Percentiles rank a stretch among this genome's conserved stretches.
These are phyloP conservation scores for Rhizopogon rudus DNA, from an alignment of 768 basidiomycete species.

Conservation along the genomic window DNA sequence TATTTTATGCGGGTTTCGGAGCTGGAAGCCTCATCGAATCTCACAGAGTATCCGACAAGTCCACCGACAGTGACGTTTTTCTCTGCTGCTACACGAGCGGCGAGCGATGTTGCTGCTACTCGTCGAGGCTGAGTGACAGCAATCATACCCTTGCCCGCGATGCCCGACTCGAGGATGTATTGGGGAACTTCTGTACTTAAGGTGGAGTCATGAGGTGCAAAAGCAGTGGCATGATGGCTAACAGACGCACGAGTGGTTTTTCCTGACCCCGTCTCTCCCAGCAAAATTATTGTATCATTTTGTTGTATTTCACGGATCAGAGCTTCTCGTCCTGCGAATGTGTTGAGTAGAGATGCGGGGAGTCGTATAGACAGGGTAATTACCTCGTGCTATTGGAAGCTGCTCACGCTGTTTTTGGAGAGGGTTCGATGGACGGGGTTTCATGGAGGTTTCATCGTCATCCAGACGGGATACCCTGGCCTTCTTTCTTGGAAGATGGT, in stretches of 20 bases:
- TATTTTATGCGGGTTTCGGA: constrained; percentile 87
- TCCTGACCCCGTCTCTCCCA: constrained; percentile 97
- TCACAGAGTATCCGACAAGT: constrained; percentile 89
- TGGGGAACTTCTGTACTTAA: constrained; percentile 85
- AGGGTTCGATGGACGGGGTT: constrained; percentile 6
- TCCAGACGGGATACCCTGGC: constrained; percentile 16
- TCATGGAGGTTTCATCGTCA: constrained; percentile 13
- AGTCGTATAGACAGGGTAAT: constrained; percentile 11
- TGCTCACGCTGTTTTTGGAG: constrained; percentile 63
- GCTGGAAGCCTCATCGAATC: constrained; percentile 83
- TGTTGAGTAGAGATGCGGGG: background rate
- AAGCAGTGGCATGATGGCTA: background rate
- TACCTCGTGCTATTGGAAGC: constrained; percentile 79
- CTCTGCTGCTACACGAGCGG: constrained; percentile 84
- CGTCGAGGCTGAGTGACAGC: constrained; percentile 93
- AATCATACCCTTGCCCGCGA: constrained; percentile 69
- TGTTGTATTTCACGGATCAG: constrained; percentile 66
- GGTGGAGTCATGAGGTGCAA: constrained; percentile 3
- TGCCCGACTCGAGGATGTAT: constrained; percentile 81
- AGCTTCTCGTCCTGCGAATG: constrained; percentile 60
- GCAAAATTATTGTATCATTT: constrained; percentile 82
- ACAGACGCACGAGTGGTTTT: constrained; percentile 90
- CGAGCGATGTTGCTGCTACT: constrained; percentile 95
- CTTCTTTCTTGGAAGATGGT: constrained; percentile 21
- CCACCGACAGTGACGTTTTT: constrained; percentile 67